Evolutionary conservation across 78 protist genomes (phyloP).

Genomic region (Capsaspora owczarzaki): DNA sequence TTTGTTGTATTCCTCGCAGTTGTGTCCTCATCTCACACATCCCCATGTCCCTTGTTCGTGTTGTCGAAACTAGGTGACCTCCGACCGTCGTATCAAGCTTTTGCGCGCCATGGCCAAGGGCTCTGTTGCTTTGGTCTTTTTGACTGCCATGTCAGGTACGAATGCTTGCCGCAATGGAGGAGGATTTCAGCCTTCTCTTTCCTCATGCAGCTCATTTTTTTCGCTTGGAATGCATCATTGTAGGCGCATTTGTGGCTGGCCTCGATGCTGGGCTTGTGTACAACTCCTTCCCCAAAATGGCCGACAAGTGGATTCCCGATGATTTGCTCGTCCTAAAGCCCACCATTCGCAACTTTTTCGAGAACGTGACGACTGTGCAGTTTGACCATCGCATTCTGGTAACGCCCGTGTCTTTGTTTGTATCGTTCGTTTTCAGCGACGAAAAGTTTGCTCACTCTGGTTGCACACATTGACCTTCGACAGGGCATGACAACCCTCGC

Average conservation of each 20-base stretch:
- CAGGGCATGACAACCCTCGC: constrained; percentile 25
- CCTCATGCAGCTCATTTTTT: too few relatives aligned
- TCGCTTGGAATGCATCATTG: too few relatives aligned
- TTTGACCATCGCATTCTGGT: constrained; percentile 70
- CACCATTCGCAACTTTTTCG: constrained; percentile 50
- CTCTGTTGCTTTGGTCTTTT: too few relatives aligned
- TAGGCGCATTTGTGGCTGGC: constrained; percentile 92
- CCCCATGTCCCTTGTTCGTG: too few relatives aligned
- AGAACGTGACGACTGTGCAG: constrained; percentile 71
- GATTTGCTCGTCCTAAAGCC: constrained; percentile 51
- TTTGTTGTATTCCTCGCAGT: too few relatives aligned
- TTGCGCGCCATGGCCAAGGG: too few relatives aligned
- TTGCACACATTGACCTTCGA: not conserved
- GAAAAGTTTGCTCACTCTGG: not conserved
- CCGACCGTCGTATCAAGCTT: too few relatives aligned
- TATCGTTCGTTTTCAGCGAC: not conserved
- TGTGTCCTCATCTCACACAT: too few relatives aligned
- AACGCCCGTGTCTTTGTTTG: not conserved
- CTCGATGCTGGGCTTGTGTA: constrained; percentile 85
- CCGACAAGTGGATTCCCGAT: constrained; percentile 44
- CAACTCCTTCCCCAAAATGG: constrained; percentile 84
- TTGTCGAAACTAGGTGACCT: too few relatives aligned
- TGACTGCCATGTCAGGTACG: too few relatives aligned
- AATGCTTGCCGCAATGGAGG: too few relatives aligned
- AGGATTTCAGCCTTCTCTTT: too few relatives aligned